Evolutionary conservation across 2,329 filamentous ascomycete genomes (phyloP), one percentile per base, ranked within the genome.

Genomic region (Fusarium anguioides): DNA sequence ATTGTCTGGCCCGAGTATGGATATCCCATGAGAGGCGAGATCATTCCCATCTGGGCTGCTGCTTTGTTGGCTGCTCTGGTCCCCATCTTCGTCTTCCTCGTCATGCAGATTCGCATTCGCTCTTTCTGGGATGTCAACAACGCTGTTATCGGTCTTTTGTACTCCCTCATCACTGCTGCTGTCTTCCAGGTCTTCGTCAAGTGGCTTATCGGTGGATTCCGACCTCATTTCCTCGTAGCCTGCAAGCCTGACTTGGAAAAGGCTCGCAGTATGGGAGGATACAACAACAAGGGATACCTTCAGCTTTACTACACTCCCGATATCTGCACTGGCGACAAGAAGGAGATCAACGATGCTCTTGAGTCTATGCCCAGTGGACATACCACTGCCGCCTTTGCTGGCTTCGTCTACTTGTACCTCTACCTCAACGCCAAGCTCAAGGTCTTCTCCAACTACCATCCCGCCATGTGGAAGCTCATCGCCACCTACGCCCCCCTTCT

Each of bases 351-450:
- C 74, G 90, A 93, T 74, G 83, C 84, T 3, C 82, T 93, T 0
- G 88, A 92, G 73, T 89, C 87, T 0, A 89, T 94, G 77, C 91
- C 91, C 0, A 90, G 87, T 2, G 91, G 91, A 2, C 91, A 94
- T 76, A 88, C 89, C 7, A 91, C 90, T 0, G 90, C 90, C 2
- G 90, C 89, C 0, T 93, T 92, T 59, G 89, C 88, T 0, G 90
- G 89, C 7, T 90, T 92, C 69, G 83, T 91, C 21, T 93, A 86
- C 74, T 79, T 93, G 4, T 90, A 84, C 68, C 81, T 93, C 3
- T 94, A 93, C 79, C 85, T 94, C 41, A 93, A 93, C 76, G 91
- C 89, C 45, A 93, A 93, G 80, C 83, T 94, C 68, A 93, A 93
- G 82, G 85, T 92, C 55, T 92, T 89, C 70, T 81, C 86, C 65